Evolutionary conservation across 257 asterid species (phyloP).

Genomic region (Solanum medicagineum): DNA sequence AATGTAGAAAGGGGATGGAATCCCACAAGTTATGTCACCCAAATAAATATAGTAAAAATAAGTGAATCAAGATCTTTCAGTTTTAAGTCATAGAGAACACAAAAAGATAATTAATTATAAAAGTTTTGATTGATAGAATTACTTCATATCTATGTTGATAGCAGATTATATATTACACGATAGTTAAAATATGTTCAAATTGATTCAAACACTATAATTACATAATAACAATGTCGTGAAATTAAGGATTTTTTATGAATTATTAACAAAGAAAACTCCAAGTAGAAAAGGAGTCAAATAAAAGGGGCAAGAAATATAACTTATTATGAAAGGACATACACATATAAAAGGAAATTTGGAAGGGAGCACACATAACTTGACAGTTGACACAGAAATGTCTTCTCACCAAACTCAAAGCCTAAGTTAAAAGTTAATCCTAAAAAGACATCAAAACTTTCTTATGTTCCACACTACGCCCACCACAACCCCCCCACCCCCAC

Average conservation of each 20-base stretch:
- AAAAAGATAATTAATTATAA: fast-evolving
- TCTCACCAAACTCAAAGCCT: constrained; percentile 16
- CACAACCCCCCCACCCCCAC: neutral
- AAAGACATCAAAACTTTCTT: neutral
- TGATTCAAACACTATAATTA: neutral
- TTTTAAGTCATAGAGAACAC: neutral
- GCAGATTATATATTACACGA: neutral
- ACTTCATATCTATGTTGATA: neutral
- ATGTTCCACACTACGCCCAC: neutral
- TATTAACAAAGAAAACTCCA: neutral
- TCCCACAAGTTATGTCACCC: neutral
- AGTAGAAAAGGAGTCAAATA: neutral
- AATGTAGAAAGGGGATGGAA: neutral
- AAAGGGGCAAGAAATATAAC: neutral
- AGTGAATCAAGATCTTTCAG: neutral
- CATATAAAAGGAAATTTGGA: neutral
- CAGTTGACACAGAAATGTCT: constrained; percentile 3
- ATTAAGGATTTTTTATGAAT: neutral
- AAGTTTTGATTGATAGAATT: neutral
- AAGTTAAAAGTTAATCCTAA: constrained; percentile 5
- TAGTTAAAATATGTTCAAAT: neutral
- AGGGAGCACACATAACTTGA: neutral
- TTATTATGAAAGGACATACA: neutral
- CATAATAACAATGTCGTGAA: neutral
- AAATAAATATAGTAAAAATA: neutral